Evolutionary conservation across 2,329 filamentous ascomycete genomes (phyloP), one percentile per base, ranked within the genome.

Genomic region (Aspergillus nomiae): DNA sequence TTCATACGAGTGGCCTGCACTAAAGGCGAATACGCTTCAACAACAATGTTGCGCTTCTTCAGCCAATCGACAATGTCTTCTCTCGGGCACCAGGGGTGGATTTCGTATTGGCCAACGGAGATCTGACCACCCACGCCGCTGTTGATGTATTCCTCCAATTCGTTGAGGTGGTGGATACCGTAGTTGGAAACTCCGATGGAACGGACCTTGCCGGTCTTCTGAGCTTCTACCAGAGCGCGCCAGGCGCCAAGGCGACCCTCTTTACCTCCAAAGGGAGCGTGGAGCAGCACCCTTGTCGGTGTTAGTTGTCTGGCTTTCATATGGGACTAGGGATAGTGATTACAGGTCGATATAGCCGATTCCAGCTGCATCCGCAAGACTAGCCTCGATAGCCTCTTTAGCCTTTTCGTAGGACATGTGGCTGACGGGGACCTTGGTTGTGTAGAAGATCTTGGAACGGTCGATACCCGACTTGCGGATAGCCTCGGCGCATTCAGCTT

Each of bases 61-160:
- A 90, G 91, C 92, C 93, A 97, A 54, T 86, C 81, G 10, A 89
- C 88, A 64, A 97, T 92, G 72, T 97, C 92, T 26, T 84, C 81
- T n/a, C 93, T 84, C 10, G 88, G 84, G 48, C 93, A 87, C 93
- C 92, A 97, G 0, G 94, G 94, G 77, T 97, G 94, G 12, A 97
- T 81, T 79, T 97, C 94, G 78, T 90, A 92, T 78, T 97, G 94
- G 46, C 92, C 93, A 43, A 97, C 90, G 64, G 89, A 90, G 71
- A 97, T 85, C 46, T 92, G 81, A 28, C 92, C 92, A 4, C 85
- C 86, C 51, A 68, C 73, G 11, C 74, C 73, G 32, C 68, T 69
- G 64, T 75, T 72, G 62, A 77, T 80, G 62, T 80, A 79, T 56
- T 70, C 73, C 59, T 80, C 77, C 45, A 80, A 64, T 62, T 80